A percentile compares a stretch with the other conserved stretches of the same genome.
These are phyloP conservation scores for Coniferiporia weirii DNA, from an alignment of 1,284 basidiomycete genomes.

Conservation along the genomic window DNA sequence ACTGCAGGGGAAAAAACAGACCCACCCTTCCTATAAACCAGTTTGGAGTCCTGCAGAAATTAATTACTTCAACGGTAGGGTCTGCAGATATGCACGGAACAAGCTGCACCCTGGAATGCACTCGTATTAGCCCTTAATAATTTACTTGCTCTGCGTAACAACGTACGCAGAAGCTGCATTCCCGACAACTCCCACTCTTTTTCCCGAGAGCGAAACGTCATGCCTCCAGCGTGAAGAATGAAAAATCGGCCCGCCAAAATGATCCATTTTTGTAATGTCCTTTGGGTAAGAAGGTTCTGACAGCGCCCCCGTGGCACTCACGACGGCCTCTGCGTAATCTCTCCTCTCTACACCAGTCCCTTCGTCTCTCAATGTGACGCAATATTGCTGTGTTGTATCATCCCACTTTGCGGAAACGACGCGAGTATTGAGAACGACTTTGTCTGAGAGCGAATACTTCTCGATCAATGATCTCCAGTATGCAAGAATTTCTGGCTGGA, in stretches of 20 bases:
- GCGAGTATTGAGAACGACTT: slow-evolving; percentile 38
- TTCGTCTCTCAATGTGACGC: slow-evolving; percentile 34
- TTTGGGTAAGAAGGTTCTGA: slow-evolving; percentile 40
- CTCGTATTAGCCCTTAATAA: slow-evolving; percentile 2
- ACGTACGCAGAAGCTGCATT: slow-evolving; percentile 58
- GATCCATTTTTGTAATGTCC: slow-evolving; percentile 38
- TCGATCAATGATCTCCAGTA: slow-evolving; percentile 46
- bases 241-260: slow-evolving; percentile 46
- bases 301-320: slow-evolving; percentile 24
- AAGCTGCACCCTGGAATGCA: slow-evolving; percentile 44
- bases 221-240: slow-evolving; percentile 57
- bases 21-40: slow-evolving; percentile 41
- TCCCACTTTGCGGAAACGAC: slow-evolving; percentile 45
- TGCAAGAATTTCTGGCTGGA: slow-evolving; percentile 43
- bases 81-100: slow-evolving; percentile 46
- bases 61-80: slow-evolving; percentile 42
- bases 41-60: slow-evolving; percentile 49
- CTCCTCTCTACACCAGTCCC: slow-evolving; percentile 15
- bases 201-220: slow-evolving; percentile 45
- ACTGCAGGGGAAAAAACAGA: background rate
- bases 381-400: slow-evolving; percentile 34
- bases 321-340: slow-evolving; percentile 21
- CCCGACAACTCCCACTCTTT: slow-evolving; percentile 56
- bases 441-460: slow-evolving; percentile 32
- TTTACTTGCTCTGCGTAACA: slow-evolving; percentile 7